Percentiles rank a stretch among this genome's conserved stretches.
Evolutionary conservation across 2,329 filamentous ascomycete genomes (phyloP).

Genomic region (Seiridium unicorne): DNA sequence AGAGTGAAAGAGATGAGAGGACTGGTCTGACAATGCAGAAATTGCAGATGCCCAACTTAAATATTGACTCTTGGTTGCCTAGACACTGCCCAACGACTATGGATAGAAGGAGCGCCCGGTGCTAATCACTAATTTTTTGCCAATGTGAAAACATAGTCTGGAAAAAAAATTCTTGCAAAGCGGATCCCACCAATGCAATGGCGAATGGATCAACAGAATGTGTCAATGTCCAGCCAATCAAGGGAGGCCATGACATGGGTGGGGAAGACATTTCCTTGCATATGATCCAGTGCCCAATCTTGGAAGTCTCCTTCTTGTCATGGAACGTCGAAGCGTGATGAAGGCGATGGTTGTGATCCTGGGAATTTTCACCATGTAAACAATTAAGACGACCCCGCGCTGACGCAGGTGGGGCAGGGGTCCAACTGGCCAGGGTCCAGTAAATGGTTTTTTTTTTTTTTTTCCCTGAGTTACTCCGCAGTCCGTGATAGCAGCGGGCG

Average conservation of each 20-base stretch:
- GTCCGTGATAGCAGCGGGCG: too few relatives aligned
- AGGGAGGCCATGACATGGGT: not conserved
- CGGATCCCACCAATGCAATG: not conserved
- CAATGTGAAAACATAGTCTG: not conserved
- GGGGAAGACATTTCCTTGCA: not conserved
- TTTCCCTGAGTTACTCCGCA: too few relatives aligned
- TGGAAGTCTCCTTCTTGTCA: not conserved
- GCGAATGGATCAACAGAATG: not conserved
- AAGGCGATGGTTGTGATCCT: too few relatives aligned
- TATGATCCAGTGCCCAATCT: not conserved
- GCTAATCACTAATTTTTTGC: not conserved
- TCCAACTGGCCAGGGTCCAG: too few relatives aligned
- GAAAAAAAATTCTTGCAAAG: conserved; percentile 2
- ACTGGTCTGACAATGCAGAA: not conserved
- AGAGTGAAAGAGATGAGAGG: not conserved
- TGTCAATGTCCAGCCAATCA: not conserved
- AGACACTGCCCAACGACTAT: not conserved
- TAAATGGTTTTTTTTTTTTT: too few relatives aligned
- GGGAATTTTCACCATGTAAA: too few relatives aligned
- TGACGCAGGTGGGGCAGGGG: too few relatives aligned
- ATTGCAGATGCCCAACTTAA: not conserved
- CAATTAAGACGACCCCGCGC: too few relatives aligned
- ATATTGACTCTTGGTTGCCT: not conserved
- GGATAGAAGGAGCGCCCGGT: not conserved
- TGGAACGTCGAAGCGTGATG: not conserved